Evolutionary conservation across 169 alveolate species (phyloP).

Genomic region (Haemoproteus tartakovskyi): DNA sequence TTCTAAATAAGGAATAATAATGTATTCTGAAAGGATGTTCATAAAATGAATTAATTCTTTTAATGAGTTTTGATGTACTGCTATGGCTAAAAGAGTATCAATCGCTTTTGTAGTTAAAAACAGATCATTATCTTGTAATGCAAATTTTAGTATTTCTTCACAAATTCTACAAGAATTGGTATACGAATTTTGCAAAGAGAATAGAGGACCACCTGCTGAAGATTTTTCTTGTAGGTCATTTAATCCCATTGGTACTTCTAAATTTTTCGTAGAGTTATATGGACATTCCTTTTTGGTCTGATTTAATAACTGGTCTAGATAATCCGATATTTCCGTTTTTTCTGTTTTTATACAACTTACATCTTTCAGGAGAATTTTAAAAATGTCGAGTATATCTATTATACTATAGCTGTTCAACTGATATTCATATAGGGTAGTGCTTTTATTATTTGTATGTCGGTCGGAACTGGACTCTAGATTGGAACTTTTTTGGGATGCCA

Average conservation of each 20-base stretch:
- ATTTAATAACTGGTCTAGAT: constrained; percentile 30
- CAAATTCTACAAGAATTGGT: constrained; percentile 30
- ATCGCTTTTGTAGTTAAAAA: constrained; percentile 29
- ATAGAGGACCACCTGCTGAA: constrained; percentile 10
- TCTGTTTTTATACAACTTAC: constrained; percentile 33
- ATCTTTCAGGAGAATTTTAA: constrained; percentile 57
- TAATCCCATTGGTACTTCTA: no score
- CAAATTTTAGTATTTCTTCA: constrained; percentile 51
- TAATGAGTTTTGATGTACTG: constrained; percentile 46
- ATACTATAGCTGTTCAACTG: constrained; percentile 9
- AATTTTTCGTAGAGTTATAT: background rate
- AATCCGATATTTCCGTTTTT: constrained; percentile 41
- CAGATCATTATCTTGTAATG: constrained; percentile 41
- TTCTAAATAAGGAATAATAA: constrained; percentile 59
- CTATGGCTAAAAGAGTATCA: constrained; percentile 49
- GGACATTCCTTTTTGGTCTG: constrained; percentile 11
- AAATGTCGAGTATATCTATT: no score
- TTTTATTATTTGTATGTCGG: background rate
- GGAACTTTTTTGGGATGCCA: background rate
- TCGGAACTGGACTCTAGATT: no score
- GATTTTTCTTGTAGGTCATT: background rate
- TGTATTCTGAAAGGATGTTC: constrained; percentile 54
- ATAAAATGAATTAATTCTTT: constrained; percentile 40
- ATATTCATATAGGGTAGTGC: background rate
- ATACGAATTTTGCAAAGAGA: no score